phyloP scores from a whole-genome alignment of 169 alveolate species.

The Plasmodium knowlesi region DNA sequence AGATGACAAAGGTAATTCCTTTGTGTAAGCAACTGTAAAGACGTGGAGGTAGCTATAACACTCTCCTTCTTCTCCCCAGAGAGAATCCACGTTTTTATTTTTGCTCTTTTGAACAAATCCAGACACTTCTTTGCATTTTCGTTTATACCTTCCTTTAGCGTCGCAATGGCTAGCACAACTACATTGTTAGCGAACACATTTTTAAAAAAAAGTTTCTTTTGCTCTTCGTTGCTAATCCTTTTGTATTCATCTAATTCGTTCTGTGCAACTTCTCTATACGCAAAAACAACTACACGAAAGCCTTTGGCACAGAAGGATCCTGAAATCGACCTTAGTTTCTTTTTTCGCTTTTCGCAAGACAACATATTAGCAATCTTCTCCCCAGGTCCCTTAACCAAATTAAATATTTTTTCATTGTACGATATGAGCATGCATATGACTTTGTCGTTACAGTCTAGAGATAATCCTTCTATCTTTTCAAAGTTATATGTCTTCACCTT shows the following conservation, averaged over 20 bases:
- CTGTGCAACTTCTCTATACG: conserved; percentile 12
- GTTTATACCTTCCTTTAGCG: conserved; percentile 19
- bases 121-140: neutral
- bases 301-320: neutral
- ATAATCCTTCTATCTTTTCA: conserved; percentile 1
- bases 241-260: conserved; percentile 28
- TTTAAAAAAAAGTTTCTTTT: conserved; percentile 14
- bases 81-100: conserved; percentile 54
- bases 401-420: conserved; percentile 11
- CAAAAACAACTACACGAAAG: conserved; percentile 25
- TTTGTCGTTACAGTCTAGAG: neutral
- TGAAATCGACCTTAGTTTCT: neutral
- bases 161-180: conserved; percentile 4
- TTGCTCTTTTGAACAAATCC: conserved; percentile 28
- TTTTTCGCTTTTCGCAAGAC: neutral
- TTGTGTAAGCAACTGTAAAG: neutral
- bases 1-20: conserved; percentile 5
- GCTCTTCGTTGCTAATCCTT: neutral
- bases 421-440: conserved; percentile 15
- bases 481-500: neutral
- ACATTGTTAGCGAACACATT: neutral
- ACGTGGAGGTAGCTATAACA: conserved; percentile 15
- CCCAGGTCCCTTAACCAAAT: conserved; percentile 3
- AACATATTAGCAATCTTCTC: conserved; percentile 9
- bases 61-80: conserved; percentile 39